These are phyloP conservation scores for Scheffersomyces titani DNA, from an alignment of 1,139 yeast genomes.

Conservation along the genomic window DNA sequence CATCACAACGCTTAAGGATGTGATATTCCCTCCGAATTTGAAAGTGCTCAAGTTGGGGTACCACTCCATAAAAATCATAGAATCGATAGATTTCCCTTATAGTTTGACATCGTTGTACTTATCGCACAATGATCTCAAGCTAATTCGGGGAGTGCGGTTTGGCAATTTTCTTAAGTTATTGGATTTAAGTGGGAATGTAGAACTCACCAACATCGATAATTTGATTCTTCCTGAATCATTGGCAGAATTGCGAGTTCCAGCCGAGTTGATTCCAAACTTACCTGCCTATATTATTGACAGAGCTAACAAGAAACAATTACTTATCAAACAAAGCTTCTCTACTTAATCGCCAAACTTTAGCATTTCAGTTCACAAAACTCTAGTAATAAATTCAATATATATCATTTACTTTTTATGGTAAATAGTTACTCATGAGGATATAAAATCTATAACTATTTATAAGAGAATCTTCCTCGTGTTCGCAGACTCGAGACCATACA, in stretches of 20 bases:
- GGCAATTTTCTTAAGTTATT: conserved; percentile 35
- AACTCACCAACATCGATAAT: conserved; percentile 40
- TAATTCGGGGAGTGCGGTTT: conserved; percentile 39
- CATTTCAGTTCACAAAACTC: not conserved
- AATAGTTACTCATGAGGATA: conserved; percentile 1
- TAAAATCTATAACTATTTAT: conserved; percentile 1
- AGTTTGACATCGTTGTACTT: conserved; percentile 34
- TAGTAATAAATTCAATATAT: not conserved
- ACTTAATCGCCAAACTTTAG: not conserved
- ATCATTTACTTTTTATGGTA: not conserved
- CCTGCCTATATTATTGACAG: conserved; percentile 44
- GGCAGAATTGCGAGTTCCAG: conserved; percentile 36
- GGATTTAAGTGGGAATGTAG: conserved; percentile 48
- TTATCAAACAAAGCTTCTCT: conserved; percentile 19
- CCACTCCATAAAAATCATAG: conserved; percentile 42
- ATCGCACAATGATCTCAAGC: conserved; percentile 41
- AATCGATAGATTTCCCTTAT: conserved; percentile 42
- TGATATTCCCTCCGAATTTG: conserved; percentile 38
- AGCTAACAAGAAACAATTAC: conserved; percentile 38
- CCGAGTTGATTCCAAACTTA: conserved; percentile 35
- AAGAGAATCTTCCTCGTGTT: not conserved
- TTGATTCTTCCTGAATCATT: conserved; percentile 41
- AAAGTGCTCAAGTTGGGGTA: conserved; percentile 40
- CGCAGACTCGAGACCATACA: not conserved
- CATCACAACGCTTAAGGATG: conserved; percentile 46